Evolutionary conservation across 1,284 basidiomycete genomes (phyloP), one percentile per base, ranked within the genome.

Genomic region (Austroboletus olivaceoglutinosus): DNA sequence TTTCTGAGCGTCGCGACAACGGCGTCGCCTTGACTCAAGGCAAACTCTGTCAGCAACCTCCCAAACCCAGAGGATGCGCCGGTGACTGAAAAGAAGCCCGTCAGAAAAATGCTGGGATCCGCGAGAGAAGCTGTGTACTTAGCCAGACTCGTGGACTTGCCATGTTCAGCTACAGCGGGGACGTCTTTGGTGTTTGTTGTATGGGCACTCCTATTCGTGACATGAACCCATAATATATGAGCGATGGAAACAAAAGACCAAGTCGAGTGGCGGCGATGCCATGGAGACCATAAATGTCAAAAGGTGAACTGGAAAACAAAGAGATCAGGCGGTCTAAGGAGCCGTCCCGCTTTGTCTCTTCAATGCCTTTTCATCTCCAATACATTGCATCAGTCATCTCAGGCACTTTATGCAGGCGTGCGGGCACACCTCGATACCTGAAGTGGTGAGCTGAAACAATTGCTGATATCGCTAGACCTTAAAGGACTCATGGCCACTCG

Each of bases 121-220:
- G 16, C 8, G 19, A 21, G 40, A 27, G n/a, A 25, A 18, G 9
- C 19, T 11, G 1, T 31, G 37, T 33, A 59, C 57, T 45, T 22
- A 58, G 43, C 53, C 53, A 58, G 27, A 58, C 57, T n/a, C 54
- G 53, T 40, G 53, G 45, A 4, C 22, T 41, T 40, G 12, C 30
- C 56, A 57, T 57, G 31, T 39, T 38, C 16, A n/a, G 30, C 12
- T 41, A 27, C 21, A 8, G 19, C 29, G 18, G 15, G 18, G 11
- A 4, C 19, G 21, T 12, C 19, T 10, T 31, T 43, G n/a, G n/a
- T n/a, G n/a, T n/a, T n/a, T n/a, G n/a, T n/a, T n/a, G n/a, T n/a
- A n/a, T n/a, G n/a, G n/a, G n/a, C 8, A 8, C 23, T 25, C 4
- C 23, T 8, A 25, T 25, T 25, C 23, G 23, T 13, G 13, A 30